Evolutionary conservation across 345 rosid genomes (phyloP).

Genomic region (Eucalyptus viminalis): DNA sequence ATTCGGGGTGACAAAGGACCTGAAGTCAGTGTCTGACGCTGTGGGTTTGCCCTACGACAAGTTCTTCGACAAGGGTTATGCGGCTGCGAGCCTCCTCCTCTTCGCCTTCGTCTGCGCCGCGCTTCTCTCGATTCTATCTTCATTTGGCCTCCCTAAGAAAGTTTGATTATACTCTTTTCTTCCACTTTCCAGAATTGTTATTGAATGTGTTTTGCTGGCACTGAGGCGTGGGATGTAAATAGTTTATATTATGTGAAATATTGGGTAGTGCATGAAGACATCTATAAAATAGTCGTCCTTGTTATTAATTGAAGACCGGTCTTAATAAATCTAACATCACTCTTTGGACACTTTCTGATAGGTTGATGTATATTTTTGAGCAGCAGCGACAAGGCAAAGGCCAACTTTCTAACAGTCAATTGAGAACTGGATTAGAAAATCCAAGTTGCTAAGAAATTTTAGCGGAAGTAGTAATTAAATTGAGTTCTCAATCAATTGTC

Average conservation of each 20-base stretch:
- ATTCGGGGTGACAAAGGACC: constrained; percentile 39
- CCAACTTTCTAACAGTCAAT: neutral
- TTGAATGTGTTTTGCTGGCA: neutral
- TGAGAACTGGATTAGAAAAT: neutral
- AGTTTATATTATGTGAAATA: neutral
- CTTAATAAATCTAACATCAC: neutral
- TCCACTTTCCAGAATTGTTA: neutral
- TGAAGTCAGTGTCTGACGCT: neutral
- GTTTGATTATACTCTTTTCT: neutral
- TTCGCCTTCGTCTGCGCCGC: constrained; percentile 36
- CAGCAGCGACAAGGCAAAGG: neutral
- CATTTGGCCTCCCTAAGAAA: constrained; percentile 26
- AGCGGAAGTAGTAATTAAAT: neutral
- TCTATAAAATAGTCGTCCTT: neutral
- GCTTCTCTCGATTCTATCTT: constrained; percentile 35
- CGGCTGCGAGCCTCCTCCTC: constrained; percentile 35
- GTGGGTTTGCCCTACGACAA: neutral
- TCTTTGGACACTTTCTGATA: neutral
- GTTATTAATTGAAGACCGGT: neutral
- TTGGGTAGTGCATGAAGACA: neutral
- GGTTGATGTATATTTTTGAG: neutral
- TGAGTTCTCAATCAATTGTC: neutral
- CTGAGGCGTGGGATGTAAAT: neutral
- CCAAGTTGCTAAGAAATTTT: neutral
- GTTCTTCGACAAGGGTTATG: constrained; percentile 36